Evolutionary conservation across 768 basidiomycete genomes (phyloP).

Genomic region (Tylopilus subfusipes): DNA sequence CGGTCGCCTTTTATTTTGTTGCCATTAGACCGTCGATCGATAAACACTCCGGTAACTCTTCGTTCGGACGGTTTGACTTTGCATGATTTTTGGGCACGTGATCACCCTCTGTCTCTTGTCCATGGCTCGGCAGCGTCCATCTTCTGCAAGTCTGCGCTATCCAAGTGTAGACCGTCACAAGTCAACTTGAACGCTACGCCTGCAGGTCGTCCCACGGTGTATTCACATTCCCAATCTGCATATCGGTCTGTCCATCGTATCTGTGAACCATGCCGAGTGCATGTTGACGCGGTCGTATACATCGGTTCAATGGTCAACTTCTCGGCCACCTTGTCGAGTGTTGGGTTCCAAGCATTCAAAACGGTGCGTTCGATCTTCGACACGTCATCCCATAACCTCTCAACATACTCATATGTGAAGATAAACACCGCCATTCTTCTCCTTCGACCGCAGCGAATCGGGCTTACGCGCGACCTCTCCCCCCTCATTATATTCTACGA

Average conservation of each 20-base stretch:
- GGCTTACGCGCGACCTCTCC: background rate
- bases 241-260: background rate
- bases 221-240: background rate
- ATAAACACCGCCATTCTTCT: too few relatives aligned
- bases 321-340: background rate
- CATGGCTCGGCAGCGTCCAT: too few relatives aligned
- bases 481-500: background rate
- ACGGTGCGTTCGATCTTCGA: background rate
- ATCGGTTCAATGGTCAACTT: background rate
- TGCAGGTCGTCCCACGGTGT: background rate
- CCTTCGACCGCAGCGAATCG: background rate
- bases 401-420: background rate
- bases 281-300: too few relatives aligned
- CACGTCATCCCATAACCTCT: background rate
- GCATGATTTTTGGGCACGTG: too few relatives aligned
- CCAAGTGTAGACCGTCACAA: too few relatives aligned
- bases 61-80: too few relatives aligned
- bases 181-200: too few relatives aligned
- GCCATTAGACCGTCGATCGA: too few relatives aligned
- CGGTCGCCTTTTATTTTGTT: too few relatives aligned
- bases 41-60: too few relatives aligned
- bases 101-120: too few relatives aligned
- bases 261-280: background rate
- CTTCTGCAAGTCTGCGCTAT: too few relatives aligned
- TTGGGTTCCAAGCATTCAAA: background rate